Evolutionary conservation across 305 asterid species (phyloP), one percentile per base, ranked within the genome.

Genomic region (Salvia sclarea): DNA sequence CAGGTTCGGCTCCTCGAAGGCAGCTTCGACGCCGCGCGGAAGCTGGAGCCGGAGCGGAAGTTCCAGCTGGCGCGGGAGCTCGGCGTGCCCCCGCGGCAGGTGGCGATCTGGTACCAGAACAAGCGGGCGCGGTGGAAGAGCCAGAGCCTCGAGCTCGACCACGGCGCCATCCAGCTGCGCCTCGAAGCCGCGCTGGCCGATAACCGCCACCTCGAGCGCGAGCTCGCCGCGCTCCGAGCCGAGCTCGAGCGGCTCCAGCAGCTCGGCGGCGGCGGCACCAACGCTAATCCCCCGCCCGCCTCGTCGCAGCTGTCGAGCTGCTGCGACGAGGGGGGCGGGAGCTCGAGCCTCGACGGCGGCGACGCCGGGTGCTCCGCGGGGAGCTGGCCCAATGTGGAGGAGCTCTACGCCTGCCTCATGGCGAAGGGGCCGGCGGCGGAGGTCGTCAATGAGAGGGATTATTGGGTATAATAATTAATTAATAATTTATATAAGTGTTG

Each of bases 91-190:
- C 87, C 92, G 0, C 70, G 94, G 0, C 92, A 90, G 68, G 66
- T 90, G 13, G 93, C 96, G 11, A 80, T 90, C 14, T 88, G 96
- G 96, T 86, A 86, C 66, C 97, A 90, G 62, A 90, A 90, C 84
- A 90, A 83, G 77, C 75, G 93, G 3, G 93, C 93, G 8, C 76
- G 95, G 0, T 90, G 93, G 96, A 87, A 79, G 84, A 86, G 72
- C 20, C 95, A 90, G 74, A 88, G 78, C 64, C 89, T 88, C 0
- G 96, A 90, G 22, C 73, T 77, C 7, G 95, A 86, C 79, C 71
- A 79, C 78, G 79, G 81, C 69, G 69, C 90, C 4, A 61, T 88
- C 52, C 91, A 90, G 79, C 68, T 55, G 0, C 78, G 76, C 69
- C 81, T 90, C 0, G 86, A 86, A 0, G 76, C 72, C 53, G 84